Evolutionary conservation across 176 grass and related monocot species (phyloP).

Genomic region (Musa beccarii): DNA sequence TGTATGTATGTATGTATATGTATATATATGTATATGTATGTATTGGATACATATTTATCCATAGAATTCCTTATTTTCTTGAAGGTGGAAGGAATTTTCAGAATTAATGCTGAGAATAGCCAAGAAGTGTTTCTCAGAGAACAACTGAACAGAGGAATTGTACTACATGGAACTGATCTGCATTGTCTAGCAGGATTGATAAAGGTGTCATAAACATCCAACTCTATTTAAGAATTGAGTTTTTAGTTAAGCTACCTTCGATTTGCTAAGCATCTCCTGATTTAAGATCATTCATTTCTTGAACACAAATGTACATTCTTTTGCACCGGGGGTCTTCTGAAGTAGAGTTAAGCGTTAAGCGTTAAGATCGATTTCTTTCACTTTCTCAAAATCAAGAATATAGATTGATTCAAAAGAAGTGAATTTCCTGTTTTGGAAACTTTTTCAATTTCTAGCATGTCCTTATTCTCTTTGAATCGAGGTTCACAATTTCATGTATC

Average conservation of each 20-base stretch:
- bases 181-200: constrained; percentile 91
- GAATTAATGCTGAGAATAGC: constrained; percentile 82
- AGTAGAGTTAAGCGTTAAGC: too few relatives aligned
- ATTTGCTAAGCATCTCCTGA: background rate
- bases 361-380: too few relatives aligned
- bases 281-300: background rate
- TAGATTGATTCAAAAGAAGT: too few relatives aligned
- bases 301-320: too few relatives aligned
- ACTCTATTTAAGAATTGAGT: background rate
- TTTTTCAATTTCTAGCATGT: too few relatives aligned
- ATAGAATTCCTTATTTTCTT: constrained; percentile 23
- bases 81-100: constrained; percentile 92
- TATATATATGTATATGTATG: background rate
- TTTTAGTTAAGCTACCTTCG: background rate
- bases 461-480: too few relatives aligned
- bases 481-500: too few relatives aligned
- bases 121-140: constrained; percentile 58
- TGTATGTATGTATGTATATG: background rate
- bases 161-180: constrained; percentile 62
- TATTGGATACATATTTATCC: background rate
- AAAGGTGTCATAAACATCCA: constrained; percentile 40
- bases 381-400: too few relatives aligned
- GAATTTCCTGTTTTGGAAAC: too few relatives aligned
- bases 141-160: constrained; percentile 62
- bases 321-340: too few relatives aligned